Percentiles rank a stretch among this genome's conserved stretches.
phyloP scores from a whole-genome alignment of 768 basidiomycete genomes.

The Russula compacta region DNA sequence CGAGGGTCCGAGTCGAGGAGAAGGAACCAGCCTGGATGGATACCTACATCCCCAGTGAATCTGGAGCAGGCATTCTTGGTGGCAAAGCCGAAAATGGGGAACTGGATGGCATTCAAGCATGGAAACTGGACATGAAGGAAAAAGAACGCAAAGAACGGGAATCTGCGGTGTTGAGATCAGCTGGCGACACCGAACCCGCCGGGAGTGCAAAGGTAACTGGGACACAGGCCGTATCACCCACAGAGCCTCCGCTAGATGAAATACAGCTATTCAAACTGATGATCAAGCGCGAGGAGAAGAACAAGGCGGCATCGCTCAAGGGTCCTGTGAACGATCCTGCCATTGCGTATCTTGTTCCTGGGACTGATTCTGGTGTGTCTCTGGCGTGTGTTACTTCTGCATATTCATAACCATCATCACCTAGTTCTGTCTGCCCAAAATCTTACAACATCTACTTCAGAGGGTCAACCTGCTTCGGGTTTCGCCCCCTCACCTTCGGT shows the following conservation, averaged over 20 bases:
- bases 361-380: slow-evolving; percentile 14
- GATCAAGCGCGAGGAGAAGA: slow-evolving; percentile 66
- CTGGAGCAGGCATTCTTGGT: slow-evolving; percentile 54
- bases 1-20: slow-evolving; percentile 54
- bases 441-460: background rate
- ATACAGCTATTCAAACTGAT: slow-evolving; percentile 76
- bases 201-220: slow-evolving; percentile 19
- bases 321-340: slow-evolving; percentile 1
- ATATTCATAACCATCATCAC: background rate
- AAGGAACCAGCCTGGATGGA: slow-evolving; percentile 94
- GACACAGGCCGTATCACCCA: slow-evolving; percentile 14
- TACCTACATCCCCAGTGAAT: slow-evolving; percentile 59
- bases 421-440: slow-evolving; percentile 3
- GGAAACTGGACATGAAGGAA: slow-evolving; percentile 79
- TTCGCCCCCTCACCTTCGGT: background rate
- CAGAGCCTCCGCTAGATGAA: slow-evolving; percentile 53
- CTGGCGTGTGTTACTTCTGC: background rate
- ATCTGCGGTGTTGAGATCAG: slow-evolving; percentile 16
- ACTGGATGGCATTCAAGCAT: slow-evolving; percentile 76
- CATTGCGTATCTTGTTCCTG: slow-evolving; percentile 8
- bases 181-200: slow-evolving; percentile 17
- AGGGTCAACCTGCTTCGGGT: background rate
- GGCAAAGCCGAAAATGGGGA: slow-evolving; percentile 53
- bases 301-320: slow-evolving; percentile 25
- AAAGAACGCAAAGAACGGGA: slow-evolving; percentile 52